A percentile compares a stretch with the other conserved stretches of the same genome.
These are phyloP conservation scores for Eucalyptus microcorys DNA, from an alignment of 345 rosid genomes.

Conservation along the genomic window DNA sequence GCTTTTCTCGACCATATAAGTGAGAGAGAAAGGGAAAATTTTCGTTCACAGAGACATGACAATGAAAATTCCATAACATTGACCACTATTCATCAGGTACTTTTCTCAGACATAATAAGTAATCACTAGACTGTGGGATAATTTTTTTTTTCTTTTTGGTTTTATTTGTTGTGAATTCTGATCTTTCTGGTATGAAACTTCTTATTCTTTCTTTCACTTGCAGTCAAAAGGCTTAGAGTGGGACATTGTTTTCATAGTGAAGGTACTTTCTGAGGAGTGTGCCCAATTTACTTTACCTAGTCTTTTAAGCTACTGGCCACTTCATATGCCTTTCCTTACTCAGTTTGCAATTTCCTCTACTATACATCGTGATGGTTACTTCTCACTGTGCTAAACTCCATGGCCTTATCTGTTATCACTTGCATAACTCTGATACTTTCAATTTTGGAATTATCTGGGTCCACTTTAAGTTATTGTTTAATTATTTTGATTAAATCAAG, in stretches of 20 bases:
- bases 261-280: slow-evolving; percentile 31
- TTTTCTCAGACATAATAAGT: neutral
- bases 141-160: neutral
- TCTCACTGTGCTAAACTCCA: neutral
- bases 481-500: neutral
- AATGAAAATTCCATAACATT: slow-evolving; percentile 77
- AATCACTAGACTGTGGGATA: neutral
- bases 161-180: neutral
- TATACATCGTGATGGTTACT: neutral
- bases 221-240: slow-evolving; percentile 98
- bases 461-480: neutral
- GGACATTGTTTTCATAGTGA: slow-evolving; percentile 87
- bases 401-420: neutral
- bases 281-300: neutral
- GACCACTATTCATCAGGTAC: slow-evolving; percentile 97
- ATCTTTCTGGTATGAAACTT: neutral
- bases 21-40: slow-evolving; percentile 68
- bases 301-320: neutral
- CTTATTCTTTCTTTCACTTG: slow-evolving; percentile 8
- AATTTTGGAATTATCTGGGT: neutral
- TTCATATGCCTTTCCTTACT: neutral
- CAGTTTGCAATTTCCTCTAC: neutral
- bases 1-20: slow-evolving; percentile 49
- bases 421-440: neutral
- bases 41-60: slow-evolving; percentile 54